phyloP scores from a whole-genome alignment of 176 grass and related monocot genomes.

The Puya raimondii region DNA sequence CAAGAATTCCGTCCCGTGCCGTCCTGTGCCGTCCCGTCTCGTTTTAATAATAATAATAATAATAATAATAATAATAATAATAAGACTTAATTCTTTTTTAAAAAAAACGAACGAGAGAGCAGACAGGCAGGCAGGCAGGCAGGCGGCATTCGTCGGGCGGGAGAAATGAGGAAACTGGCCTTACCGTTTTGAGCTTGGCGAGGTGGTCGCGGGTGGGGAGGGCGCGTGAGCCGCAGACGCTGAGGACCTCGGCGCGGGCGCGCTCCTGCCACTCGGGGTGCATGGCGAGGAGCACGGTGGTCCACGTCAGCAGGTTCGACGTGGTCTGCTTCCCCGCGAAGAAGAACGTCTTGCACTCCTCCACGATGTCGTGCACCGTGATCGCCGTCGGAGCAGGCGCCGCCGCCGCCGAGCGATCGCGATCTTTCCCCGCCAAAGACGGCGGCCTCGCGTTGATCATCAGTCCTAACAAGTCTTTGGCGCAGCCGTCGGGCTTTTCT shows the following conservation, averaged over 20 bases:
- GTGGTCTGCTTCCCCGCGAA: conserved; percentile 98
- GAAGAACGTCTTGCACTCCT: conserved; percentile 99
- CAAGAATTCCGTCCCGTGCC: too few relatives aligned
- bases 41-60: too few relatives aligned
- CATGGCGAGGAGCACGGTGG: conserved; percentile 90
- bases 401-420: neutral
- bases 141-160: too few relatives aligned
- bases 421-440: too few relatives aligned
- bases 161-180: too few relatives aligned
- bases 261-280: conserved; percentile 87
- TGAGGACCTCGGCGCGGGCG: conserved; percentile 55
- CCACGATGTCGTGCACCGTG: conserved; percentile 60
- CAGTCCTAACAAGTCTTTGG: conserved; percentile 13
- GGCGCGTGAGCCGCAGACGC: conserved; percentile 49
- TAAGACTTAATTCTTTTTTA: too few relatives aligned
- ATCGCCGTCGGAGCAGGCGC: conserved; percentile 37
- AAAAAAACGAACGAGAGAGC: too few relatives aligned
- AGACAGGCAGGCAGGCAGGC: too few relatives aligned
- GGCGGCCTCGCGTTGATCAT: conserved; percentile 29
- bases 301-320: conserved; percentile 74
- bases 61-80: too few relatives aligned
- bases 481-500: conserved; percentile 35
- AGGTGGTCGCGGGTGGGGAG: conserved; percentile 73
- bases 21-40: too few relatives aligned
- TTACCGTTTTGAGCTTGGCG: conserved; percentile 20